Evolutionary conservation across 2,329 filamentous ascomycete genomes (phyloP).

Genomic region (Aspergillus unguis): DNA sequence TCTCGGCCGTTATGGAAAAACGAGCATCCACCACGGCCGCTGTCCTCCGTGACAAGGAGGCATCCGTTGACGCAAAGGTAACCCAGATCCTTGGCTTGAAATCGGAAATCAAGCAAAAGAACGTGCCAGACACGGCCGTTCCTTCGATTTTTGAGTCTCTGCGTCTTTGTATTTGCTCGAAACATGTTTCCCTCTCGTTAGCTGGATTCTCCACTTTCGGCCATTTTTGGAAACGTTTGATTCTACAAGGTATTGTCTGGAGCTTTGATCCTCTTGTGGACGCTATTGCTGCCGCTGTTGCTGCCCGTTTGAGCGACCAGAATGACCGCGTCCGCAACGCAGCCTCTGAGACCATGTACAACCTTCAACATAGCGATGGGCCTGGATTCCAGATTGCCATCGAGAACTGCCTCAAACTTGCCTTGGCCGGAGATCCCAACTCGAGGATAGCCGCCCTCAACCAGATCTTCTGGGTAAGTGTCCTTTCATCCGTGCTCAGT

Average conservation of each 20-base stretch:
- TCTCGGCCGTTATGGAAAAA: constrained; percentile 50
- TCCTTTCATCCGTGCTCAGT: constrained; percentile 6
- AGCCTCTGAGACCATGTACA: constrained; percentile 71
- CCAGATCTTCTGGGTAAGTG: constrained; percentile 72
- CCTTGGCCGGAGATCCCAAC: constrained; percentile 71
- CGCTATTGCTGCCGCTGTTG: constrained; percentile 68
- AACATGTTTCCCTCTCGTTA: constrained; percentile 72
- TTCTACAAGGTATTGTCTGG: constrained; percentile 75
- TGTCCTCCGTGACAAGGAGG: constrained; percentile 60
- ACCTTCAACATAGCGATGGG: constrained; percentile 68
- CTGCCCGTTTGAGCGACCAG: constrained; percentile 82
- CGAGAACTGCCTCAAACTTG: constrained; percentile 41
- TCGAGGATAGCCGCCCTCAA: constrained; percentile 81
- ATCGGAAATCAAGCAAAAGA: constrained; percentile 86
- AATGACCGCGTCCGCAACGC: constrained; percentile 79
- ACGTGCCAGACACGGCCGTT: constrained; percentile 72
- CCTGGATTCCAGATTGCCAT: constrained; percentile 77
- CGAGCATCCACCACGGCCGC: constrained; percentile 54
- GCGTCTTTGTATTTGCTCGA: constrained; percentile 69
- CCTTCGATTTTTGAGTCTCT: constrained; percentile 77
- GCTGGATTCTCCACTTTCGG: constrained; percentile 84
- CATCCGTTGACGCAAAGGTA: constrained; percentile 67
- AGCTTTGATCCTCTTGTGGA: constrained; percentile 66
- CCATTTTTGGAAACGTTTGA: constrained; percentile 80
- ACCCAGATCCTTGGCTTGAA: constrained; percentile 71